Percentiles rank a stretch among this genome's conserved stretches.
Evolutionary conservation across 768 basidiomycete species (phyloP).

Genomic region (Calvatia gigantea): DNA sequence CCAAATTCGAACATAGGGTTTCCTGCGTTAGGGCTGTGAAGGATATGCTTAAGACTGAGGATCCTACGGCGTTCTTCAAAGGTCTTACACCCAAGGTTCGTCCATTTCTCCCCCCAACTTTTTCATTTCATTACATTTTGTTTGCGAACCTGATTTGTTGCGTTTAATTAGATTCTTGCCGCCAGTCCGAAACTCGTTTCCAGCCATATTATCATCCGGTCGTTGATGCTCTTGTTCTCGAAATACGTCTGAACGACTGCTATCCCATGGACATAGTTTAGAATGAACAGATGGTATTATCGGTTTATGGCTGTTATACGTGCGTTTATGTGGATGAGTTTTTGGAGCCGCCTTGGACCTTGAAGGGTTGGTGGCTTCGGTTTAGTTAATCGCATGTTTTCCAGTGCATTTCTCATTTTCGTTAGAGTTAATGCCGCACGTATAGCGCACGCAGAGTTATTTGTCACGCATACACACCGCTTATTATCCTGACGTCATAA

Average conservation of each 20-base stretch:
- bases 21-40: constrained; percentile 75
- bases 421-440: no score
- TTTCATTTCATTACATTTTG: background rate
- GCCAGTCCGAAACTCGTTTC: constrained; percentile 98
- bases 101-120: no score
- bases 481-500: no score
- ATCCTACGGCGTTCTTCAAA: constrained; percentile 85
- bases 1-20: constrained; percentile 89
- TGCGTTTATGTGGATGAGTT: no score
- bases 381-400: no score
- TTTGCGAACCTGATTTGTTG: no score
- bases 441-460: no score
- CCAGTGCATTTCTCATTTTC: no score
- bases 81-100: constrained; percentile 92
- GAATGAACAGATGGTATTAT: background rate
- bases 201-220: constrained; percentile 96
- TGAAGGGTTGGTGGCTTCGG: no score
- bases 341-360: no score
- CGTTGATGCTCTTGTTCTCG: constrained; percentile 88
- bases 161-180: constrained; percentile 76
- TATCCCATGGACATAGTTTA: background rate
- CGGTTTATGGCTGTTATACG: no score
- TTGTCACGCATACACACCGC: no score
- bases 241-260: constrained; percentile 67
- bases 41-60: constrained; percentile 87